Evolutionary conservation across 805 yeast genomes (phyloP).

Genomic region (Pichia cephalocereana): DNA sequence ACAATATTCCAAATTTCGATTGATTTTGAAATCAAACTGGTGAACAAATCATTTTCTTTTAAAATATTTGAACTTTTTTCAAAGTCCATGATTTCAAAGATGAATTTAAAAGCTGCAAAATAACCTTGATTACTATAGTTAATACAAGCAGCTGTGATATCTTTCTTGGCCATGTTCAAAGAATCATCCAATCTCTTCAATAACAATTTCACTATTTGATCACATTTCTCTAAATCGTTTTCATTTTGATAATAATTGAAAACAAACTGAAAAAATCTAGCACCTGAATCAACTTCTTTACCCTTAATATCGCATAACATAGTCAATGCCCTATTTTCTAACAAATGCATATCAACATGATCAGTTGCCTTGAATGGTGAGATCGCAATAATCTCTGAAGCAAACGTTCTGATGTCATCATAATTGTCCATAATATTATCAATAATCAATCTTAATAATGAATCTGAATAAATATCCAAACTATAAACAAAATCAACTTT

Average conservation of each 20-base stretch:
- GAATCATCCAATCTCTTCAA: conserved; percentile 27
- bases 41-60: conserved; percentile 1
- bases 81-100: conserved; percentile 18
- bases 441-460: conserved; percentile 39
- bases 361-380: conserved; percentile 29
- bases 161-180: conserved; percentile 25
- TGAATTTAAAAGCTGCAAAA: conserved; percentile 46
- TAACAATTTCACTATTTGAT: conserved; percentile 24
- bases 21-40: conserved; percentile 7
- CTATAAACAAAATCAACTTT: conserved; percentile 42
- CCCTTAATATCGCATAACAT: conserved; percentile 37
- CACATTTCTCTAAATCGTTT: conserved; percentile 13
- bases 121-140: conserved; percentile 59
- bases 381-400: conserved; percentile 38
- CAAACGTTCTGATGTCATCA: conserved; percentile 59
- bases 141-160: conserved; percentile 35
- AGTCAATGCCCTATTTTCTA: conserved; percentile 16
- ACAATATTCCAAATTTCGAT: conserved; percentile 34
- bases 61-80: conserved; percentile 2
- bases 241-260: conserved; percentile 26
- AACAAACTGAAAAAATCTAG: conserved; percentile 50
- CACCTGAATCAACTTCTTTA: conserved; percentile 73
- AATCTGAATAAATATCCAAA: conserved; percentile 31
- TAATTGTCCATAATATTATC: conserved; percentile 62
- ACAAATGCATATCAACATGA: conserved; percentile 14